Percentiles rank a stretch among this genome's conserved stretches.
phyloP scores from a whole-genome alignment of 2,329 filamentous ascomycete species.

The Trichoderma sp. region DNA sequence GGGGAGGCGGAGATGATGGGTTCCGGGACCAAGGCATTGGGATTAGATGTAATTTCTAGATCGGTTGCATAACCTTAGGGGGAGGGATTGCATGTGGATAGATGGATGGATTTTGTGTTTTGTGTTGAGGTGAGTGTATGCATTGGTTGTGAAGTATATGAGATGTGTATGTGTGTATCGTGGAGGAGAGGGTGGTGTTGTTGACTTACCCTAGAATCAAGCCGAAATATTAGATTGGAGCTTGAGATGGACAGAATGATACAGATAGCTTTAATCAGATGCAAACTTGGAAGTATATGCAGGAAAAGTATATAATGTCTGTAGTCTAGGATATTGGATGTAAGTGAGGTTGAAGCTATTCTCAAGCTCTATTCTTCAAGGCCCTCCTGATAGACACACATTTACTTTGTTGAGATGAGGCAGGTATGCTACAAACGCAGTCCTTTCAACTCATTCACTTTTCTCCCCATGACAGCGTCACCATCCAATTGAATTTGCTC shows the following conservation, averaged over 20 bases:
- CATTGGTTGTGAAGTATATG: neutral
- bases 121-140: neutral
- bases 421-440: neutral
- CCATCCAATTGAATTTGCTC: neutral
- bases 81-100: neutral
- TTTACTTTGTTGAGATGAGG: too few relatives aligned
- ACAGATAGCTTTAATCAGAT: neutral
- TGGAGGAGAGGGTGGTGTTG: neutral
- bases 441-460: neutral
- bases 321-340: fast-evolving
- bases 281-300: neutral
- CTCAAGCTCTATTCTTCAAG: neutral
- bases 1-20: neutral
- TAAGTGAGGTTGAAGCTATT: neutral
- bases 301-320: too few relatives aligned
- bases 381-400: neutral
- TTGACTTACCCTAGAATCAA: neutral
- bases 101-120: neutral
- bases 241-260: neutral
- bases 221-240: neutral
- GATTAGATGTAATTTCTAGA: neutral
- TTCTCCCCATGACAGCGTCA: neutral
- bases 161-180: neutral
- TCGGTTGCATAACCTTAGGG: too few relatives aligned
- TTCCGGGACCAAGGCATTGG: neutral